phyloP scores from a whole-genome alignment of 2,329 filamentous ascomycete genomes.

The Xylaria sp. region DNA sequence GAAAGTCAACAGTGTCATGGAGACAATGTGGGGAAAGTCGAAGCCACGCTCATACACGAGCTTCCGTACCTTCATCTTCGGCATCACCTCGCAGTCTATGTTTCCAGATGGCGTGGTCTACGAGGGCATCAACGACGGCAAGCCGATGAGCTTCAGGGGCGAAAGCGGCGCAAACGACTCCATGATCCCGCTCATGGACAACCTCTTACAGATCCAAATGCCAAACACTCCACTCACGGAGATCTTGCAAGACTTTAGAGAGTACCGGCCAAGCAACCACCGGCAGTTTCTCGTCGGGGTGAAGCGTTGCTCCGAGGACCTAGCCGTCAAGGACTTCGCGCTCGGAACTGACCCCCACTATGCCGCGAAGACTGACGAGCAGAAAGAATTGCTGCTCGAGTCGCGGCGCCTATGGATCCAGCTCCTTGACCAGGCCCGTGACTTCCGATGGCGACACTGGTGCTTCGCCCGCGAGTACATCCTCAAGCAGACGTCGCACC shows the following conservation, averaged over 20 bases:
- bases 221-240: conserved; percentile 87
- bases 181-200: conserved; percentile 91
- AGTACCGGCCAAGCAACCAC: conserved; percentile 90
- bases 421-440: conserved; percentile 77
- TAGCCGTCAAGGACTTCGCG: conserved; percentile 69
- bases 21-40: conserved; percentile 90
- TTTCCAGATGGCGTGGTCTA: conserved; percentile 89
- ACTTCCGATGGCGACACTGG: conserved; percentile 87
- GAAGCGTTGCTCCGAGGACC: conserved; percentile 56
- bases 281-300: conserved; percentile 84
- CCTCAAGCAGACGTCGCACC: conserved; percentile 78
- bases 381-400: conserved; percentile 59
- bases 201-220: conserved; percentile 86
- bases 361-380: conserved; percentile 44
- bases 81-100: conserved; percentile 82
- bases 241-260: conserved; percentile 87
- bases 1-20: conserved; percentile 83
- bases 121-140: conserved; percentile 76
- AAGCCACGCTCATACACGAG: conserved; percentile 84
- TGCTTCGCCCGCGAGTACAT: conserved; percentile 88
- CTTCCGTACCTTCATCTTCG: conserved; percentile 97
- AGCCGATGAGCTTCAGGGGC: conserved; percentile 84
- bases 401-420: conserved; percentile 70
- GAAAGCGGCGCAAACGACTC: conserved; percentile 95
- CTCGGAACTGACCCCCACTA: conserved; percentile 51